These are phyloP conservation scores for Isatis tinctoria DNA, from an alignment of 345 rosid species.

Conservation along the genomic window DNA sequence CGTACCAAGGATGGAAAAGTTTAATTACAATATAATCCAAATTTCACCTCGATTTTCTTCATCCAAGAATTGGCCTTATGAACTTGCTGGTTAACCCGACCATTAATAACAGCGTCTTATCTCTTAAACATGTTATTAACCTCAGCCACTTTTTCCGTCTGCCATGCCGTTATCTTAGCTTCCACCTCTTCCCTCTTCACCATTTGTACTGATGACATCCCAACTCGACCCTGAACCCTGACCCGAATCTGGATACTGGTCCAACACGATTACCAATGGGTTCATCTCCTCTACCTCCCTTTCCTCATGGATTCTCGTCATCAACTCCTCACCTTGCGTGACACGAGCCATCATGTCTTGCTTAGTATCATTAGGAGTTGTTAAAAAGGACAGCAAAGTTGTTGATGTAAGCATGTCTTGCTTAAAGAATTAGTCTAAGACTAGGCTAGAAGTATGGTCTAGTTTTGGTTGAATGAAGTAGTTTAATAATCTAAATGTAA, in stretches of 20 bases:
- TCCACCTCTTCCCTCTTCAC: constrained; percentile 93
- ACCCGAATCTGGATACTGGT: constrained; percentile 29
- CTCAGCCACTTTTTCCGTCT: constrained; percentile 76
- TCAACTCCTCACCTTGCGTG: constrained; percentile 15
- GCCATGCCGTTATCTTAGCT: constrained; percentile 85
- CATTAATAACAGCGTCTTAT: constrained; percentile 78
- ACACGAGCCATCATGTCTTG: too few relatives aligned
- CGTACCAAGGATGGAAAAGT: background rate
- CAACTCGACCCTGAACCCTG: constrained; percentile 12
- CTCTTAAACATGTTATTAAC: constrained; percentile 80
- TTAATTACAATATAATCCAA: background rate
- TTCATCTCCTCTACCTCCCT: constrained; percentile 56
- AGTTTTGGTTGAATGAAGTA: too few relatives aligned
- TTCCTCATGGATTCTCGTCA: constrained; percentile 17
- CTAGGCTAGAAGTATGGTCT: too few relatives aligned
- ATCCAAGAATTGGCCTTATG: constrained; percentile 74
- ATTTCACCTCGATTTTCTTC: constrained; percentile 83
- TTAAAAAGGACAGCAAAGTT: too few relatives aligned
- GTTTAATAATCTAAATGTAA: too few relatives aligned
- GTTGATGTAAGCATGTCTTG: too few relatives aligned
- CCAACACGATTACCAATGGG: constrained; percentile 77
- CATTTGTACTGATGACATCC: constrained; percentile 49
- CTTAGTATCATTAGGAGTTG: too few relatives aligned
- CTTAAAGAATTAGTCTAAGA: too few relatives aligned
- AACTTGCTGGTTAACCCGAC: constrained; percentile 77